Conservation (phyloP, 2,329 filamentous ascomycete species). For the Botryotinia convoluta region DNA sequence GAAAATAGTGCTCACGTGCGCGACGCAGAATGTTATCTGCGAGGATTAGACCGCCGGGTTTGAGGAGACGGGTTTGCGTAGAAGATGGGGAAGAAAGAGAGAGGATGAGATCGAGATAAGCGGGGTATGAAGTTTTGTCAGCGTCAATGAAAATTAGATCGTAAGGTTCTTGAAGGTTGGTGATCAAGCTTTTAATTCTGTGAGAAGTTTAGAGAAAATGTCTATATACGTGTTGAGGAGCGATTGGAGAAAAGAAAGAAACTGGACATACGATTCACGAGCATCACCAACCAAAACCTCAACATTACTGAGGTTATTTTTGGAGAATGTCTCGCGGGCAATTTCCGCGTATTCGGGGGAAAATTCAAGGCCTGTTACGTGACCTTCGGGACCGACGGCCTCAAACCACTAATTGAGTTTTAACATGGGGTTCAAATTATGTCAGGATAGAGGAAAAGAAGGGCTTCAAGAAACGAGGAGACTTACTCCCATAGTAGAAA, state of each 20-base stretch:
- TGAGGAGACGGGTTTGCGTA: slow-evolving; percentile 44
- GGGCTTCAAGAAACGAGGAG: background rate
- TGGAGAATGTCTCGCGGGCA: slow-evolving; percentile 42
- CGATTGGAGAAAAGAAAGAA: background rate
- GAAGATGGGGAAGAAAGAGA: slow-evolving; percentile 36
- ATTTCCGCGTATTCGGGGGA: slow-evolving; percentile 44
- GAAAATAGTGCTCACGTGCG: slow-evolving; percentile 33
- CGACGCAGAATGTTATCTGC: slow-evolving; percentile 54
- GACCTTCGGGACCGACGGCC: slow-evolving; percentile 32
- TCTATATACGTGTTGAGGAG: background rate
- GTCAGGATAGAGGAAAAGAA: background rate
- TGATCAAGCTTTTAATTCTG: slow-evolving; percentile 23
- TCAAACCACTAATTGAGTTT: slow-evolving; percentile 24
- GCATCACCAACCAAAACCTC: slow-evolving; percentile 50
- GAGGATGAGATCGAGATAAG: slow-evolving; percentile 48
- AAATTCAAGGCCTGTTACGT: slow-evolving; percentile 46
- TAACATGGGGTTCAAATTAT: background rate
- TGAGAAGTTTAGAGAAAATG: slow-evolving; percentile 18
- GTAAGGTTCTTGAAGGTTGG: slow-evolving; percentile 43
- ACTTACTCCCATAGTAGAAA: slow-evolving; percentile 28
- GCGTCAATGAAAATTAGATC: slow-evolving; percentile 56
- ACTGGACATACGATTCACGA: slow-evolving; percentile 44
- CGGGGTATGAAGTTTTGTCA: slow-evolving; percentile 51
- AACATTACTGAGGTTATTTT: slow-evolving; percentile 45
- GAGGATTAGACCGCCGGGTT: slow-evolving; percentile 50